phyloP scores from a whole-genome alignment of 441 rosid species.

The Adansonia grandidieri region DNA sequence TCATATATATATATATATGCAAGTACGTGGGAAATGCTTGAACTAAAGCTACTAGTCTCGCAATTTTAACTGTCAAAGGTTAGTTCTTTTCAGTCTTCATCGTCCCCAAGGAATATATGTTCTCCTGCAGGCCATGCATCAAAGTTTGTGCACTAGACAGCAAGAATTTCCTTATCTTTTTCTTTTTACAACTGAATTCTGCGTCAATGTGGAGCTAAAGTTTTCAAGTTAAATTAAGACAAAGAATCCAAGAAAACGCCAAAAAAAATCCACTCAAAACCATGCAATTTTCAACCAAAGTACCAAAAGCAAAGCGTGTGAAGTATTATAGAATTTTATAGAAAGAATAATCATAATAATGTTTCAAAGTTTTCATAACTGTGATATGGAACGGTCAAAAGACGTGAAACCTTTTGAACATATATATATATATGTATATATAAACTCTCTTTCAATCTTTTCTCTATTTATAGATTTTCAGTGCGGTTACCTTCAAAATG shows the following conservation, averaged over 20 bases:
- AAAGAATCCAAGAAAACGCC: constrained; percentile 41
- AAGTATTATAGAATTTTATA: neutral
- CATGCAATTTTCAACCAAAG: constrained; percentile 39
- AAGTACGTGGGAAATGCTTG: neutral
- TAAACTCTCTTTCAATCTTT: neutral
- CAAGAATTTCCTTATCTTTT: neutral
- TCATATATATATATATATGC: neutral
- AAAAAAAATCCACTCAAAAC: constrained; percentile 44
- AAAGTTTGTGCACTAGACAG: neutral
- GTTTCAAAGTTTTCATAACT: neutral
- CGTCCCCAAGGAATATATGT: neutral
- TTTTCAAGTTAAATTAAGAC: constrained; percentile 25
- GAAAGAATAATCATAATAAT: neutral
- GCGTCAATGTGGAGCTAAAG: neutral
- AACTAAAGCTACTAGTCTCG: neutral
- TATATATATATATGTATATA: neutral
- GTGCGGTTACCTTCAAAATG: neutral
- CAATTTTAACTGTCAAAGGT: neutral
- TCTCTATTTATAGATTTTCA: too few relatives aligned
- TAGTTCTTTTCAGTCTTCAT: neutral
- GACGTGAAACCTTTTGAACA: neutral
- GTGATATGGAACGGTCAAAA: neutral
- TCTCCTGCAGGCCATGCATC: neutral
- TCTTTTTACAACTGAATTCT: too few relatives aligned
- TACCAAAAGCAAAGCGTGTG: neutral